Percentiles rank a stretch among this genome's conserved stretches.
phyloP scores from a whole-genome alignment of 306 rosid species.

The Trichosanthes truncata region DNA sequence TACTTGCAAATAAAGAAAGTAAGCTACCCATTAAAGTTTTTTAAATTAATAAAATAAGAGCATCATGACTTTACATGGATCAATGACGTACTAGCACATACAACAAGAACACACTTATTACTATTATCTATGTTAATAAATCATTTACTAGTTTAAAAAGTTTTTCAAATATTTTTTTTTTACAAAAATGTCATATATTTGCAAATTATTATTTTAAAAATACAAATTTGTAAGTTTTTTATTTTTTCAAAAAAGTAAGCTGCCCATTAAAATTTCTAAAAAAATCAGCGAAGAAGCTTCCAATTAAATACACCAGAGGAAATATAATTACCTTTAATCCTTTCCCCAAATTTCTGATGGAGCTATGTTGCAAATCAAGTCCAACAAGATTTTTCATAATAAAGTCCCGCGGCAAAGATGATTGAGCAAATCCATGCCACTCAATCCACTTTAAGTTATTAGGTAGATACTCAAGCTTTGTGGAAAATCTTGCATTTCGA shows the following conservation, averaged over 20 bases:
- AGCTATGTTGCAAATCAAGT: neutral
- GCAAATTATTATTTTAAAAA: no score
- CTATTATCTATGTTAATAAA: no score
- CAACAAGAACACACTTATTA: no score
- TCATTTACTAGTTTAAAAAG: no score
- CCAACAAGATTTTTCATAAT: neutral
- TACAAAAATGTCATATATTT: no score
- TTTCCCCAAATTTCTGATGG: neutral
- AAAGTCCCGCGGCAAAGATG: neutral
- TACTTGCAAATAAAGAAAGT: no score
- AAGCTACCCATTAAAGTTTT: no score
- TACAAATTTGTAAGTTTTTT: no score
- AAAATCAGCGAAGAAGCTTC: neutral
- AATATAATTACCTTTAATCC: neutral
- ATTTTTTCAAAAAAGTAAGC: neutral
- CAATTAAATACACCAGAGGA: neutral
- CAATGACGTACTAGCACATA: no score
- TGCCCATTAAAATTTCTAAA: neutral
- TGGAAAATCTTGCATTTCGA: neutral
- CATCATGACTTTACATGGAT: no score
- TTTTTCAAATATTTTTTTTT: no score
- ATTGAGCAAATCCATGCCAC: neutral
- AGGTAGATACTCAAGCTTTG: neutral
- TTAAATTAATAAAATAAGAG: no score
- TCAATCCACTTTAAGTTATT: neutral